A percentile compares a stretch with the other conserved stretches of the same genome.
Conservation (phyloP, 768 basidiomycete genomes). For the Leccinellum albellum region DNA sequence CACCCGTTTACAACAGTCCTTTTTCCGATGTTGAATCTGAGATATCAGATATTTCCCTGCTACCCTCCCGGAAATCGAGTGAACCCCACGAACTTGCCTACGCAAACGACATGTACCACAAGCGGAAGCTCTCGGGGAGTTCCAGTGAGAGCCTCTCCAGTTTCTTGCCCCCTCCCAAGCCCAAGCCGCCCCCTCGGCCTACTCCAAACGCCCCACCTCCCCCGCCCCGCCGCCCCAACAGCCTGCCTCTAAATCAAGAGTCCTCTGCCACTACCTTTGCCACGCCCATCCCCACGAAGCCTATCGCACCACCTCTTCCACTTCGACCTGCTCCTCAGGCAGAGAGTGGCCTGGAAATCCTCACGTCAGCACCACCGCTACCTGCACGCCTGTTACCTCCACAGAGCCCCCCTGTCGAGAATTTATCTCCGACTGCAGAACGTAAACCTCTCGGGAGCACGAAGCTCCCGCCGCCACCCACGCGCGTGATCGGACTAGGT, state of each 20-base stretch:
- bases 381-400: constrained; percentile 35
- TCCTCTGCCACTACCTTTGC: neutral
- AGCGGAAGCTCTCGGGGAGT: constrained; percentile 17
- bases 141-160: constrained; percentile 20
- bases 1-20: constrained; percentile 22
- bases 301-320: constrained; percentile 39
- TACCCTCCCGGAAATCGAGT: constrained; percentile 9
- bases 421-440: constrained; percentile 17
- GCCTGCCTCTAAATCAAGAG: neutral
- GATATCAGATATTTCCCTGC: constrained; percentile 20
- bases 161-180: constrained; percentile 12
- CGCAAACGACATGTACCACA: constrained; percentile 1
- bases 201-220: constrained; percentile 14
- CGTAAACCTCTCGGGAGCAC: constrained; percentile 28
- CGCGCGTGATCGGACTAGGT: constrained; percentile 64
- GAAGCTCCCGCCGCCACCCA: constrained; percentile 68
- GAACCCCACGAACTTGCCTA: neutral
- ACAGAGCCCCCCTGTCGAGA: constrained; percentile 14
- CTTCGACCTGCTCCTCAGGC: constrained; percentile 25
- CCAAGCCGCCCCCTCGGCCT: constrained; percentile 23
- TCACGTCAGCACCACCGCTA: constrained; percentile 21
- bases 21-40: constrained; percentile 32
- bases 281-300: constrained; percentile 13
- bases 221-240: constrained; percentile 17
- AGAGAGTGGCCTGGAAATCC: constrained; percentile 4